A percentile compares a stretch with the other conserved stretches of the same genome.
Evolutionary conservation across 148 eudicot species (phyloP).

Genomic region (Persicaria tinctoria): DNA sequence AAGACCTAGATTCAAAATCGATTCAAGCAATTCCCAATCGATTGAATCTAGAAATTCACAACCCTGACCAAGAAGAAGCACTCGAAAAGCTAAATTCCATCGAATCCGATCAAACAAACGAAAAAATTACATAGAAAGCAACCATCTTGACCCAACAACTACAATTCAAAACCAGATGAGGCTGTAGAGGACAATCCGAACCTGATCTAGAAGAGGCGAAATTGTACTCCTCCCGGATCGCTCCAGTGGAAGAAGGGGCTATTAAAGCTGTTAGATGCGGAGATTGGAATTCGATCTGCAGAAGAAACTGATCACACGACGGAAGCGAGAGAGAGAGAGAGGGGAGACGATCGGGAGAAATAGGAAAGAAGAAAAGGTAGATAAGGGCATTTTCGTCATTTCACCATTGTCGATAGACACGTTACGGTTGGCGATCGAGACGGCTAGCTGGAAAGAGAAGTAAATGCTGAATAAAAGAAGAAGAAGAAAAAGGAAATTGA

Average conservation of each 20-base stretch:
- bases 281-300: conserved; percentile 7
- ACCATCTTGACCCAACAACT: neutral
- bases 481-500: conserved; percentile 1
- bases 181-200: neutral
- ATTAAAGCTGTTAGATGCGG: conserved; percentile 7
- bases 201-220: conserved; percentile 15
- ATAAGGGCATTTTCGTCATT: conserved; percentile 22
- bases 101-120: neutral
- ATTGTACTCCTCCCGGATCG: neutral
- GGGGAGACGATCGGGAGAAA: neutral
- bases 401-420: neutral
- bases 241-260: neutral
- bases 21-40: neutral
- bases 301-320: conserved; percentile 11
- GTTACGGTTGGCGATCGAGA: conserved; percentile 19
- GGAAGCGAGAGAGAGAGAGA: neutral
- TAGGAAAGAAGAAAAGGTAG: conserved; percentile 14
- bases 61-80: neutral
- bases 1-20: conserved; percentile 2
- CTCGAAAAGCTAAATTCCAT: neutral
- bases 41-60: neutral
- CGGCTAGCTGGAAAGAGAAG: conserved; percentile 12
- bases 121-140: neutral
- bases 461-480: neutral
- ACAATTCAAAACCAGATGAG: neutral